Base-by-base conservation (phyloP, 2,329 filamentous ascomycete genomes). In the Apiospora marii region DNA sequence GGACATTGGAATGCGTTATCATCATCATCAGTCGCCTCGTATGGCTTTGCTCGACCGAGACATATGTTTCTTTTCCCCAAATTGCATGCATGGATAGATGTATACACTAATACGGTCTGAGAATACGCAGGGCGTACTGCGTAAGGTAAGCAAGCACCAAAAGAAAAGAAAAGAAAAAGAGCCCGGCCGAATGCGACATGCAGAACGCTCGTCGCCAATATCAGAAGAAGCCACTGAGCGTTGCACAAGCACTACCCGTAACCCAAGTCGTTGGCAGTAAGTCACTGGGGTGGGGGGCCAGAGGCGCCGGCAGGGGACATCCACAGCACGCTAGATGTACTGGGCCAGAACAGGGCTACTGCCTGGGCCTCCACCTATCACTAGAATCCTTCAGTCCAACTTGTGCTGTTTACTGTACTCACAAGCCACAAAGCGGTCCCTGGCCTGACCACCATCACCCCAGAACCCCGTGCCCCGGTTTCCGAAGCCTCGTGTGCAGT, bases 261-360 rank as follows among this genome's bases (percentile, higher is more conserved):
- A 30, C 27, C 27, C 53, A 16, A 61, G 53, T 61, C 53, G 53
- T 61, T 61, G 53, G 53, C 53, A 61, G 51, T 19, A 58, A 58
- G 27, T 58, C 14, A 24, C n/a, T 51, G n/a, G n/a, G 6, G 37
- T 41, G 46, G 46, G 46, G 46, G 46, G 46, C 46, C 22, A 12
- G 7, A 51, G 48, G 6, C 37, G 46, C 46, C n/a, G 22, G n/a
- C n/a, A 51, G 22, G 48, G 48, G 48, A 22, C 5, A 49, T 24
- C 46, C 48, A 49, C 22, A 24, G 48, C 19, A 10, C 13, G 24
- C 24, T 30, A 24, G 12, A 30, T 30, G 27, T 12, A 16, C 24
- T 53, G 24, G 24, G 37, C 37, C 37, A 8, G 8, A 41, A 10
- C 37, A 41, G 27, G 27, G 27, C 27, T 30, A 30, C 27, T 30